Evolutionary conservation across 306 rosid species (phyloP).

Genomic region (Dalbergia cultrata): DNA sequence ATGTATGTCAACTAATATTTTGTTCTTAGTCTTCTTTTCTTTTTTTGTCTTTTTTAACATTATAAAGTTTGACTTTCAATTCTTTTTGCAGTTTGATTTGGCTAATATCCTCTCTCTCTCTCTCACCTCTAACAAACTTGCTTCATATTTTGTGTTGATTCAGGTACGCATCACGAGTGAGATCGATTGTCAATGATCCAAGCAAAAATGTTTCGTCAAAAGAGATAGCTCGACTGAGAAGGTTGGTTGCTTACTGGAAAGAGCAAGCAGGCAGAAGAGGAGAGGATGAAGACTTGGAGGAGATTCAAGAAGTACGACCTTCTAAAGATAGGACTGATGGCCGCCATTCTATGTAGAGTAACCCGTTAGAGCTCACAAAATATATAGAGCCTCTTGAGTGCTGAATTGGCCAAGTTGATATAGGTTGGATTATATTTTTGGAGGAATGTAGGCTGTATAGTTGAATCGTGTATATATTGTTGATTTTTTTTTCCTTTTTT

Average conservation of each 20-base stretch:
- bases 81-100: conserved; percentile 10
- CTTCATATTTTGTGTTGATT: conserved; percentile 12
- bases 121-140: neutral
- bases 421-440: neutral
- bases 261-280: conserved; percentile 92
- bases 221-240: conserved; percentile 85
- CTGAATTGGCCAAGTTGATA: conserved; percentile 1
- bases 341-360: conserved; percentile 71
- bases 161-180: conserved; percentile 94
- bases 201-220: conserved; percentile 85
- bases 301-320: conserved; percentile 74
- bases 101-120: neutral
- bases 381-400: neutral
- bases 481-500: too few relatives aligned
- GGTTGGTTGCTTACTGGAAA: conserved; percentile 83
- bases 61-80: neutral
- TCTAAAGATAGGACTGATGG: conserved; percentile 69
- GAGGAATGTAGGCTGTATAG: conserved; percentile 57
- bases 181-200: conserved; percentile 94
- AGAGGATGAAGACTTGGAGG: conserved; percentile 88
- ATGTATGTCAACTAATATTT: conserved; percentile 56
- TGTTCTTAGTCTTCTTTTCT: neutral
- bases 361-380: neutral
- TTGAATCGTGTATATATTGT: conserved; percentile 46
- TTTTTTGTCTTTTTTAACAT: neutral